These are phyloP conservation scores for Claviceps digitariae DNA, from an alignment of 2,329 filamentous ascomycete genomes.

Conservation along the genomic window DNA sequence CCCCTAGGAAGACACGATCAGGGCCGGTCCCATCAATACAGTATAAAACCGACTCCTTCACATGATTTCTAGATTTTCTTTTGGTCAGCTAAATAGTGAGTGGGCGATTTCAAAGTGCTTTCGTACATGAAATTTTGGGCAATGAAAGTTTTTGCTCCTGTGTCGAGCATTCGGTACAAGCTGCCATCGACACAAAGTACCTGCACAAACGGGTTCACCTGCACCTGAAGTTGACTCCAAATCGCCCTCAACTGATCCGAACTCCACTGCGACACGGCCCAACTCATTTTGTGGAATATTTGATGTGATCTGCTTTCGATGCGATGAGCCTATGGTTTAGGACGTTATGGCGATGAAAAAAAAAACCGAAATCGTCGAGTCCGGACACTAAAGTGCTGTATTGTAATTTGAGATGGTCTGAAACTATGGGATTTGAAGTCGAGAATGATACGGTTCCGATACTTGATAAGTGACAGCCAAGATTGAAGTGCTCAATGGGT, in stretches of 20 bases:
- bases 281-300: neutral
- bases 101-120: neutral
- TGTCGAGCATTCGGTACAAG: slow-evolving; percentile 10
- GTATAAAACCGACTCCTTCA: slow-evolving; percentile 13
- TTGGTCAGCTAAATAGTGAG: neutral
- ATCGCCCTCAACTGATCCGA: slow-evolving; percentile 6
- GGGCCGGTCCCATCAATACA: slow-evolving; percentile 13
- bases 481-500: neutral
- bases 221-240: slow-evolving; percentile 9
- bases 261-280: slow-evolving; percentile 2
- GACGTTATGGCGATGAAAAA: neutral
- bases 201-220: slow-evolving; percentile 9
- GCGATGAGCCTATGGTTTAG: neutral
- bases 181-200: slow-evolving; percentile 9
- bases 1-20: slow-evolving; percentile 15
- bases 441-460: neutral
- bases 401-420: neutral
- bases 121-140: slow-evolving; percentile 14
- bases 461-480: neutral
- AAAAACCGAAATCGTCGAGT: neutral
- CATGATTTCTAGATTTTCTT: slow-evolving; percentile 3
- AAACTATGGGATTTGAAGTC: neutral
- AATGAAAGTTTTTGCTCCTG: slow-evolving; percentile 10
- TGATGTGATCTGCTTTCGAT: neutral
- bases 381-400: neutral